Evolutionary conservation across 1,284 basidiomycete genomes (phyloP), one percentile per base, ranked within the genome.

Genomic region (Sanghuangporus sanghuang): DNA sequence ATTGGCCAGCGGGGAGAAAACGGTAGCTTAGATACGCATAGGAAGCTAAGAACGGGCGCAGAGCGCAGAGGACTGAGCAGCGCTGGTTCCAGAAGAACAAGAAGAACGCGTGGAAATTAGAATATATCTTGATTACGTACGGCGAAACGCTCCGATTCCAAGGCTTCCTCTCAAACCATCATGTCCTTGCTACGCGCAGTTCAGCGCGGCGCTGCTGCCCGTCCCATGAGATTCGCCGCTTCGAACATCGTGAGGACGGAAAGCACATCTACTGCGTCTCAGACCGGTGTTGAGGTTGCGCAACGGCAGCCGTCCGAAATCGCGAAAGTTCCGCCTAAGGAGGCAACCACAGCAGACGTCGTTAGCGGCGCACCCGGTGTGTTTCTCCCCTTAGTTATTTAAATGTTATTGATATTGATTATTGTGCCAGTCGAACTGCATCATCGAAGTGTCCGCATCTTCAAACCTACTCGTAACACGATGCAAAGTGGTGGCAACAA

Each of bases 401-500:
- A 44, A 14, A 16, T 3, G 54, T 16, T 39, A 39, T 7, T 39
- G 32, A 38, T 61, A 49, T 18, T 46, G 2, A 54, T 55, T 56
- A 49, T 14, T 32, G 21, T 36, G 57, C 9, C 57, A 95, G 94
- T 77, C 68, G 89, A 97, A 75, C 85, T 98, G 66, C 87, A 86
- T 67, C 88, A 94, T 73, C 92, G 96, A 56, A 78, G 85, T 32
- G 96, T 98, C 42, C 87, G 96, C 64, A 95, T 99, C 75, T 99
- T 87, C 81, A 91, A 95, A 73, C 94, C 96, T 0, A 89, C 95
- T 23, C 91, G 94, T 69, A 95, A 94, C 68, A 96, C 96, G 8
- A 98, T 96, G 86, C 95, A 98, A 76, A 95, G 93, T 59, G 96
- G 94, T 59, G 84, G 87, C 54, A 89, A 86, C 58, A 96, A 96